Evolutionary conservation across 2,329 filamentous ascomycete genomes (phyloP), one percentile per base, ranked within the genome.

Genomic region (Fusarium sp.): DNA sequence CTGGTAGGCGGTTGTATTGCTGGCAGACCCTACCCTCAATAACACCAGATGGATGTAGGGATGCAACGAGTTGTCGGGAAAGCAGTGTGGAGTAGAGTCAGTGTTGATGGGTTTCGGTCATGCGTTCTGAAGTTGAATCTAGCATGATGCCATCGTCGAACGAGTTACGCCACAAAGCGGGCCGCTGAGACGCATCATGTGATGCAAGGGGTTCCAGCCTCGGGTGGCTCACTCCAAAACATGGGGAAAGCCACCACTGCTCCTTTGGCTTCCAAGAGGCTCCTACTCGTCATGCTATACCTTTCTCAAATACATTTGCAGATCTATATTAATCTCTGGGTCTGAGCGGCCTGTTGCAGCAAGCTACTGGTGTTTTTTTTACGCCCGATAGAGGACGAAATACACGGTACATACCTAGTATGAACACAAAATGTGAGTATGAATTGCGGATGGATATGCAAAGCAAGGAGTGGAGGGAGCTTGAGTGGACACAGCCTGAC

Each of bases 141-240:
- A 39, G 48, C 70, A 78, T 78, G 77, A 78, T 78, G 74, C 77
- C 77, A 78, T 78, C 70, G 70, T 73, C 58, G 67, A 74, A 78
- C 72, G 69, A 77, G 60, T 54, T 48, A 53, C 66, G 70, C 66
- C 76, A 64, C 64, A 68, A 61, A 62, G 74, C 69, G 76, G 76
- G 65, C 55, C 54, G 48, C 26, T 28, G 20, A 22, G 63, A 63
- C 30, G 66, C 38, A 64, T 78, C 77, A 78, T 78, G 77, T 78
- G 77, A 78, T 70, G 53, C 50, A 59, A 69, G 42, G 61, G 63
- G 63, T 22, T 41, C 51, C 57, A 62, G 70, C 62, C 67, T 76
- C 56, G 56, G 55, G 71, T 74, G 71, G 71, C 71, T 71, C 39
- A 44, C 14, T 62, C 15, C 41, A 39, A 61, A 61, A 61, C 36